Evolutionary conservation across 2,329 filamentous ascomycete species (phyloP), one percentile per base, ranked within the genome.

Genomic region (Aspergillus melleus): DNA sequence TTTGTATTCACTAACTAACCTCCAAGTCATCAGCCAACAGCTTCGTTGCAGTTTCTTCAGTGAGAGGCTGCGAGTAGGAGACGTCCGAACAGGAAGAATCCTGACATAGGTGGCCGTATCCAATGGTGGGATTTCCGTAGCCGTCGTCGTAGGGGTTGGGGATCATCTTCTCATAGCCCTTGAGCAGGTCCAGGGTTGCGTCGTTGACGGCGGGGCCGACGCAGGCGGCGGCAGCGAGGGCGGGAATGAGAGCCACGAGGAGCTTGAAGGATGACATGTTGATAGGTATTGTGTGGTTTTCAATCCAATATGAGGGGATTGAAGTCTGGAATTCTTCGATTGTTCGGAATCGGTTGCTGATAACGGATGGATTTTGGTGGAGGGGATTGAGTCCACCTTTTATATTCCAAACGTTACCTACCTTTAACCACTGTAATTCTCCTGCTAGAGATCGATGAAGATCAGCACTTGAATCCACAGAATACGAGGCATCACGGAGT

Each of bases 81-180:
- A 84, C 76, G 36, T 84, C 81, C 1, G 74, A 65, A 69, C 81
- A 84, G 12, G 66, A 70, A 8, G 68, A 61, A 9, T 76, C 72
- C 36, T 67, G 60, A 70, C 81, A 84, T 10, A 81, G 72, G 64
- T 84, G 82, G 16, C 82, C 82, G 61, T 83, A 83, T 3, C 81
- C 82, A 0, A 84, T 77, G 4, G 80, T 84, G 0, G 80, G 79
- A 26, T 79, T 70, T 29, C 80, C 80, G 49, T 77, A 75, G 19
- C 80, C 77, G 60, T 83, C 81, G 6, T 72, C 70, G 22, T 62
- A 66, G 16, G 70, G 67, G 9, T 54, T 65, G 1, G 69, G 53
- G 19, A 75, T 65, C 61, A 74, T 75, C 29, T 71, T 70, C 61
- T 78, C 75, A 49, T 73, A 78, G 61, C 73, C 66, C 54, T 77